phyloP scores from a whole-genome alignment of 2,329 filamentous ascomycete species.

The Aplosporella prunicola region DNA sequence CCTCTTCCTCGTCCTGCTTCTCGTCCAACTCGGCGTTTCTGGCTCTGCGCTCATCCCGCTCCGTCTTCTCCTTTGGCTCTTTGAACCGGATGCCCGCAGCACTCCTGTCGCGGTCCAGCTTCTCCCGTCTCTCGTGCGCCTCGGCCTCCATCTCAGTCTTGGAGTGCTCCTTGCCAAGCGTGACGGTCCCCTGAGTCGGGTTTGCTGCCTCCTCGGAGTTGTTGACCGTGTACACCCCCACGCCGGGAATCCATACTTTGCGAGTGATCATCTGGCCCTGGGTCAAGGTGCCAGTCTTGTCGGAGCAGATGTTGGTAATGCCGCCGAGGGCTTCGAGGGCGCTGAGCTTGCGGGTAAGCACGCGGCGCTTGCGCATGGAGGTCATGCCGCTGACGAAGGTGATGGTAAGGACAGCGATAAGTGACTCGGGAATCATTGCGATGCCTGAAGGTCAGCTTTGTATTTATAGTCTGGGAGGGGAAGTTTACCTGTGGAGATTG shows the following conservation, averaged over 20 bases:
- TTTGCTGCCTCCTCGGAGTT: constrained; percentile 22
- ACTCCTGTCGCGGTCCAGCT: constrained; percentile 16
- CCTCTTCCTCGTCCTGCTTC: constrained; percentile 14
- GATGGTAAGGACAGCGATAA: constrained; percentile 26
- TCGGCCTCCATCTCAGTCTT: constrained; percentile 22
- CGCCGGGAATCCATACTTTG: constrained; percentile 26
- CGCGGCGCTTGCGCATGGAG: constrained; percentile 25
- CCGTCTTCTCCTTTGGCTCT: constrained; percentile 21
- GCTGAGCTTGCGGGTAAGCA: constrained; percentile 28
- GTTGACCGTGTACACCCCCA: constrained; percentile 25
- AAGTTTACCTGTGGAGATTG: constrained; percentile 21
- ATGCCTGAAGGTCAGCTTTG: constrained; percentile 17
- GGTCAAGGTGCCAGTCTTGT: constrained; percentile 39
- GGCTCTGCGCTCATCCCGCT: constrained; percentile 13
- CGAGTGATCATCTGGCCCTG: constrained; percentile 28
- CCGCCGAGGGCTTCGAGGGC: constrained; percentile 28
- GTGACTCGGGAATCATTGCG: constrained; percentile 26
- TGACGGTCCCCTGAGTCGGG: constrained; percentile 22
- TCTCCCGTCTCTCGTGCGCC: constrained; percentile 13
- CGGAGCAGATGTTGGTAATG: constrained; percentile 40
- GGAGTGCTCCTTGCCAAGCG: constrained; percentile 14
- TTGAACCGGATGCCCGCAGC: constrained; percentile 18
- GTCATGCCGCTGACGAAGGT: constrained; percentile 30
- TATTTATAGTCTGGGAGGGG: background rate
- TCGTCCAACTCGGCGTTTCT: constrained; percentile 8